Evolutionary conservation across 495 filamentous ascomycete species (phyloP).

Genomic region (Mytilinidion resinicola): DNA sequence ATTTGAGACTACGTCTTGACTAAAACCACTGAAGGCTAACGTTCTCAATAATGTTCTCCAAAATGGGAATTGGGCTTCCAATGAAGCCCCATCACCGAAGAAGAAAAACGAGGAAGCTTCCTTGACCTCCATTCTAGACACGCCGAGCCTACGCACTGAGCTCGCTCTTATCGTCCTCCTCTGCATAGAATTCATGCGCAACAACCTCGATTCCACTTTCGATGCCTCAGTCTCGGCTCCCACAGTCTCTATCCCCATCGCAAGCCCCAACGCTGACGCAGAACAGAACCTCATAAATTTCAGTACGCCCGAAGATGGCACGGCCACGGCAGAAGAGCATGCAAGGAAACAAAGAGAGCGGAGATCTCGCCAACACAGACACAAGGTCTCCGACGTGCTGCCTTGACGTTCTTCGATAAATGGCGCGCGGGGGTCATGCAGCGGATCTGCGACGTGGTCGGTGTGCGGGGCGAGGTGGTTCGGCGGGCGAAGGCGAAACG

Average conservation of each 20-base stretch:
- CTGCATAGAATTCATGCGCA: slow-evolving; percentile 37
- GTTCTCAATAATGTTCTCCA: slow-evolving; percentile 19
- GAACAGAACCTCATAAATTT: slow-evolving; percentile 22
- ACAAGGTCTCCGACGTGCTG: slow-evolving; percentile 23
- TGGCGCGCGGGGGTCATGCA: slow-evolving; percentile 27
- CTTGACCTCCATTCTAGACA: slow-evolving; percentile 35
- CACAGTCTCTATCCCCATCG: slow-evolving; percentile 7
- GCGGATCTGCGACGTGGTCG: slow-evolving; percentile 25
- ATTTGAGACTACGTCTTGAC: too few species aligned
- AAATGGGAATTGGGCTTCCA: slow-evolving; percentile 4
- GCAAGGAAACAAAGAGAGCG: slow-evolving; percentile 9
- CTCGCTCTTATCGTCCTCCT: slow-evolving; percentile 37
- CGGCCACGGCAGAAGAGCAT: slow-evolving; percentile 25
- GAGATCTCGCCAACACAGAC: slow-evolving; percentile 26
- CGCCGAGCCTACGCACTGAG: slow-evolving; percentile 32
- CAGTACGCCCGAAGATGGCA: slow-evolving; percentile 28
- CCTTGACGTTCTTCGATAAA: slow-evolving; percentile 28
- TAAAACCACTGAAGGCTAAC: too few species aligned
- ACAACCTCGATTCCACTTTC: slow-evolving; percentile 32
- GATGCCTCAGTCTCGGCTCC: slow-evolving; percentile 30
- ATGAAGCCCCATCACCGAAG: neutral
- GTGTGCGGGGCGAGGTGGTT: slow-evolving; percentile 21
- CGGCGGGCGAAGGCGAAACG: slow-evolving; percentile 22
- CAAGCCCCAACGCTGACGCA: slow-evolving; percentile 8
- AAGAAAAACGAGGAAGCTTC: slow-evolving; percentile 26